Base-by-base conservation (phyloP, 352 stramenopile genomes). In the Blastocystis sp. region DNA sequence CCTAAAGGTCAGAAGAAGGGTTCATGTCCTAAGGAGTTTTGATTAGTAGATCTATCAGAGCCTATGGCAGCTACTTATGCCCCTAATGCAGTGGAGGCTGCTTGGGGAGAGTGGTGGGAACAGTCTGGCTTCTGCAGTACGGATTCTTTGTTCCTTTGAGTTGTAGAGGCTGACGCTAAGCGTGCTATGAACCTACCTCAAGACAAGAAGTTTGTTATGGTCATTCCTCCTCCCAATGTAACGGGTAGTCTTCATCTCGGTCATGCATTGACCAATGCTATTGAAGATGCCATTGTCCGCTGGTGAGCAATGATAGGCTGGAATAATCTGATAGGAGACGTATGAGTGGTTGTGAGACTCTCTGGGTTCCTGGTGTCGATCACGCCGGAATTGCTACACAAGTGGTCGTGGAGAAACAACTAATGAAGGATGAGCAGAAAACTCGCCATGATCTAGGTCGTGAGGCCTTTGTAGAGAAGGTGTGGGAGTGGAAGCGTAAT, bases 91-190 rank as follows among this genome's bases (percentile, higher is more conserved):
- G 96, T 99, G 7, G 97, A 99, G 91, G 92, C 94, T 21, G 94
- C 95, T 35, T 99, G 97, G 97, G 95, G 98, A 90, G 94, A 96
- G 88, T 99, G 96, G 95, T 99, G 96, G 97, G 95, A 99, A 89
- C 91, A 91, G 29, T 91, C 89, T 43, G 95, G 95, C 58, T 99
- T 95, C 92, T 99, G 98, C 91, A 93, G 91, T 85, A 67, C 0
- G 21, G 19, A 35, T 69, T 7, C 35, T 19, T 73, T 7, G 1
- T 0, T n/a, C 14, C 7, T 24, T 0, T 85, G 7, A 85, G 11
- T 11, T 67, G 35, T 67, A 85, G 73, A 87, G 67, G 96, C 95
- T 89, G 92, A 96, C 88, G 92, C 95, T 37, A 90, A 94, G 19
- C 91, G 92, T 81, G 93, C 93, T 80, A 90, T 92, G 57, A 89